phyloP scores from a whole-genome alignment of 495 filamentous ascomycete species.

The Podospora tetraspora region DNA sequence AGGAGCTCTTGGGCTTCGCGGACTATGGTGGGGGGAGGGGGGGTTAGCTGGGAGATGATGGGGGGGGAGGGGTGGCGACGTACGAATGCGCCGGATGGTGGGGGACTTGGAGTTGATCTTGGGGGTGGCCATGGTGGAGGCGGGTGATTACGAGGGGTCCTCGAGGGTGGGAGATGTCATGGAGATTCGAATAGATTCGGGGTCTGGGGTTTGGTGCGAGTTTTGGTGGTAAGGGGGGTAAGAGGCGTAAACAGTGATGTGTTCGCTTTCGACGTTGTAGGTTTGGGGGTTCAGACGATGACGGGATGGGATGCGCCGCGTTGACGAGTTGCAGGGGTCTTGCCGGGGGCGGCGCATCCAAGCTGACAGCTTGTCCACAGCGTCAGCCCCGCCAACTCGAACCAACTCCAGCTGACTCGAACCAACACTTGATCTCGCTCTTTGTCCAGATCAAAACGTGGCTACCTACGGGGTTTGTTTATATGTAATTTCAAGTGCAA shows the following conservation, averaged over 20 bases:
- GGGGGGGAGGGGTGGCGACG: conserved; percentile 16
- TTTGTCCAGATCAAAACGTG: not conserved
- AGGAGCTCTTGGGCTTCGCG: conserved; percentile 84
- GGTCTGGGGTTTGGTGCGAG: not conserved
- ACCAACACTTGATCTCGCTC: not conserved
- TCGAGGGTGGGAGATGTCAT: not conserved
- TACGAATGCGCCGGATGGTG: conserved; percentile 74
- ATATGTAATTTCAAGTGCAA: not conserved
- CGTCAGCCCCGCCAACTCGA: not conserved
- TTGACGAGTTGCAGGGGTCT: not conserved
- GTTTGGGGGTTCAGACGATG: not conserved
- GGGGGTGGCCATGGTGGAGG: conserved; percentile 25
- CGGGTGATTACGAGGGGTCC: not conserved
- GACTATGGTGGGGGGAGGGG: conserved; percentile 39
- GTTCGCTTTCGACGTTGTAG: not conserved
- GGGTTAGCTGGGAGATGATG: conserved; percentile 18
- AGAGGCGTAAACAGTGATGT: not conserved
- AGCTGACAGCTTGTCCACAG: not conserved
- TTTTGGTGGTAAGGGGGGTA: not conserved
- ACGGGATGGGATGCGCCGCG: not conserved
- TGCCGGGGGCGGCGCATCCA: not conserved
- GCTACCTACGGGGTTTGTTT: not conserved
- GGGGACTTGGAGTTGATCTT: conserved; percentile 72
- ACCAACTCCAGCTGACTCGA: not conserved
- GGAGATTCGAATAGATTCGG: not conserved